Percentiles rank a stretch among this genome's conserved stretches.
phyloP scores from a whole-genome alignment of 2,329 filamentous ascomycete genomes.

The Phialemoniopsis sp. region DNA sequence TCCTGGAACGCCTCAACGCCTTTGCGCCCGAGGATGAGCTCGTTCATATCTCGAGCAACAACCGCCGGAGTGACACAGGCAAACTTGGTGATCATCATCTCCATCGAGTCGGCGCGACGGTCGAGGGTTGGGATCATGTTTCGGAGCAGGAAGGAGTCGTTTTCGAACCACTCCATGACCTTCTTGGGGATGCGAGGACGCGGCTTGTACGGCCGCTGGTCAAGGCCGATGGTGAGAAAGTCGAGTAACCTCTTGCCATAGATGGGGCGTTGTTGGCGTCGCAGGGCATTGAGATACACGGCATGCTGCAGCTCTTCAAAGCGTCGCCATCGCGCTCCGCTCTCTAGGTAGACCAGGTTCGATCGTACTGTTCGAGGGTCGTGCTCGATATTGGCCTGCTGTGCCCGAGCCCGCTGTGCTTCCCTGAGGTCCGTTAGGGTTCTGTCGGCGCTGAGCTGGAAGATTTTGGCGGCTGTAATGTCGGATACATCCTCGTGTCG shows the following conservation, averaged over 20 bases:
- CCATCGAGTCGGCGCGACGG: constrained; percentile 67
- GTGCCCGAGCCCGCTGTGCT: constrained; percentile 61
- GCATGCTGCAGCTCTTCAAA: constrained; percentile 78
- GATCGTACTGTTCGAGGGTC: constrained; percentile 66
- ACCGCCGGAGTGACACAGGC: constrained; percentile 89
- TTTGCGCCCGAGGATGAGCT: constrained; percentile 59
- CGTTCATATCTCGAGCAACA: constrained; percentile 72
- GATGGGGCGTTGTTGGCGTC: constrained; percentile 74
- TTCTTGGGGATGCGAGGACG: constrained; percentile 57
- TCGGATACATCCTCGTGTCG: constrained; percentile 62
- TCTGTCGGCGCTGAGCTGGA: constrained; percentile 66
- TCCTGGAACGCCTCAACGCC: constrained; percentile 55
- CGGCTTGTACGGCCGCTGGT: constrained; percentile 54
- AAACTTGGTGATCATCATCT: constrained; percentile 78
- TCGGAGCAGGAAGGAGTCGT: constrained; percentile 59
- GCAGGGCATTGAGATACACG: constrained; percentile 75
- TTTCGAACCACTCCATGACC: constrained; percentile 71
- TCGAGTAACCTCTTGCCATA: constrained; percentile 80
- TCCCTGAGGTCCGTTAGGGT: constrained; percentile 68
- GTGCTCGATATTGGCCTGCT: constrained; percentile 58
- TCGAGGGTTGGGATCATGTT: constrained; percentile 71
- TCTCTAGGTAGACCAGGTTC: constrained; percentile 70
- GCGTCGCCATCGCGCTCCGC: constrained; percentile 61
- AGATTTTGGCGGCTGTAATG: constrained; percentile 47
- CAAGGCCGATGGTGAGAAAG: constrained; percentile 61